Evolutionary conservation across 306 rosid genomes (phyloP), one percentile per base, ranked within the genome.

Genomic region (Dalbergia cochinchinensis): DNA sequence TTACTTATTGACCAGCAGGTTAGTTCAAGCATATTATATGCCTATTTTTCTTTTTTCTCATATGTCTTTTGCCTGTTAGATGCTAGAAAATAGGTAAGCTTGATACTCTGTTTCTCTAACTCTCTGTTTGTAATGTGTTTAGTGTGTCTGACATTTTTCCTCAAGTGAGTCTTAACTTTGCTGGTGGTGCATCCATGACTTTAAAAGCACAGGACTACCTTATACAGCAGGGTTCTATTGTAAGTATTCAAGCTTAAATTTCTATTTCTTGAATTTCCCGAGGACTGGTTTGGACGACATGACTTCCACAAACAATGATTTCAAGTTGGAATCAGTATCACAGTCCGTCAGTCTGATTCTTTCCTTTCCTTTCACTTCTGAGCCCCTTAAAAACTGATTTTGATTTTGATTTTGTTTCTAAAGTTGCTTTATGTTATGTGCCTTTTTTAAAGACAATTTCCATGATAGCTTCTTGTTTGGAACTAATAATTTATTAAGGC

Each of bases 141-240:
- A 93, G 99, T 69, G 78, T 93, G 78, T 22, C 85, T 13, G 96
- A 96, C 77, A 47, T 86, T 80, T 96, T 96, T 82, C 99, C 99
- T 54, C 93, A 82, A 88, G 99, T 90, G 71, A 90, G 91, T 85
- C 87, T 96, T 76, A 93, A 96, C 89, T 96, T 96, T 79, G 94
- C 92, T 22, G 94, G 92, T 5, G 91, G 93, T 11, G 97, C 96
- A 50, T 80, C 96, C 12, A 45, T 96, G 93, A 44, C 69, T 87
- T 81, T 96, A 77, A 84, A 91, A 79, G 96, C 99, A 57, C 93
- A 91, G 78, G 99, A 96, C 84, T 96, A 96, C 82, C 97, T 96
- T 73, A 78, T 93, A 80, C 96, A 90, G 84, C 97, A 96, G 75
- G 88, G 26, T 86, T 91, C 91, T 69, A 84, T 82, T 82, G 99